These are phyloP conservation scores for Saprolegnia diclina DNA, from an alignment of 352 stramenopile genomes.

Conservation along the genomic window DNA sequence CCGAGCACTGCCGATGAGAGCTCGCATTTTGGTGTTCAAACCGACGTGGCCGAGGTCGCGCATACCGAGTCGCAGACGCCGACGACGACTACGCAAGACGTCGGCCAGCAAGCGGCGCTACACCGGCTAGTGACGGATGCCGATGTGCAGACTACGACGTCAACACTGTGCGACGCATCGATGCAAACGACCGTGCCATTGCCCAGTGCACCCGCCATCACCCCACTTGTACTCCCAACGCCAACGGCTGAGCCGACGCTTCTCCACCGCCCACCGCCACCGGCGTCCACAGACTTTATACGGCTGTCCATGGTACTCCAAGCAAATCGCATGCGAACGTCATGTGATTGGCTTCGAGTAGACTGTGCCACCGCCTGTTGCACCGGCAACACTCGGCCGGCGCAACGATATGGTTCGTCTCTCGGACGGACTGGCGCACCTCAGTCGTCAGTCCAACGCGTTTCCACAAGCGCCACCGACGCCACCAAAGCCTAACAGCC, in stretches of 20 bases:
- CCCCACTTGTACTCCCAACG: neutral
- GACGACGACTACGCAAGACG: neutral
- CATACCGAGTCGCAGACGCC: neutral
- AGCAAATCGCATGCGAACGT: neutral
- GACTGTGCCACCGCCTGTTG: neutral
- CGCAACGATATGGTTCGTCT: slow-evolving; percentile 25
- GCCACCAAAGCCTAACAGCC: no score
- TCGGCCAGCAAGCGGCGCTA: neutral
- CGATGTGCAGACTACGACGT: neutral
- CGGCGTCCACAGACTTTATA: neutral
- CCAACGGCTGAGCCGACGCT: neutral
- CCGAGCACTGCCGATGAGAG: no score
- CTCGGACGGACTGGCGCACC: neutral
- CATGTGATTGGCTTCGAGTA: neutral
- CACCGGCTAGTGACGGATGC: neutral
- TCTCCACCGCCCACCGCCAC: neutral
- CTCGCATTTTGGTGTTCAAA: no score
- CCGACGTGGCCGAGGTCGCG: neutral
- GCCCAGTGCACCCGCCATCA: neutral
- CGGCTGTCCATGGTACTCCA: neutral
- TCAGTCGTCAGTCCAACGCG: neutral
- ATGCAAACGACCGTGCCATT: neutral
- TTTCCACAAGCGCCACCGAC: no score
- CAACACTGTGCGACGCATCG: neutral
- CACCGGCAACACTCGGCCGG: neutral